These are phyloP conservation scores for Poa pratensis DNA, from an alignment of 176 grass and related monocot species.

Conservation along the genomic window DNA sequence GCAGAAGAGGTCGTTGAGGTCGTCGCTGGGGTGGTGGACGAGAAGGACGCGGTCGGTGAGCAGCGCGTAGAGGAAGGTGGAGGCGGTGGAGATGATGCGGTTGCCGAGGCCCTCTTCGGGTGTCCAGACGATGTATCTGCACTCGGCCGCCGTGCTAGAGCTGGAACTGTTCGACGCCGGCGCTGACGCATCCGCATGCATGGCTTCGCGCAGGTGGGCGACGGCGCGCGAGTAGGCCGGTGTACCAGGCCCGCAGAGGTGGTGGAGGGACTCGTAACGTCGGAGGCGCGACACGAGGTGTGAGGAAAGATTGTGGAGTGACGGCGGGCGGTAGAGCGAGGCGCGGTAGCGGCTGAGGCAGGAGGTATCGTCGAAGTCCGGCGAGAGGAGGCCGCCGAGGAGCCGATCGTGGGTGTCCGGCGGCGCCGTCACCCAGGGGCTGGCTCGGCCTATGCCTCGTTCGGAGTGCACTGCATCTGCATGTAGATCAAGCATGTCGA, in stretches of 20 bases:
- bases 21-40: constrained; percentile 21
- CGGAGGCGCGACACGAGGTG: constrained; percentile 56
- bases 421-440: constrained; percentile 11
- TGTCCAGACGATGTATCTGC: constrained; percentile 65
- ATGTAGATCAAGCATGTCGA: background rate
- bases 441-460: background rate
- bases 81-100: constrained; percentile 49
- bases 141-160: background rate
- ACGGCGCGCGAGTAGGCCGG: constrained; percentile 44
- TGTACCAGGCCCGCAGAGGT: constrained; percentile 53
- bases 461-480: constrained; percentile 26
- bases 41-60: constrained; percentile 60
- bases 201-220: constrained; percentile 29
- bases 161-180: background rate
- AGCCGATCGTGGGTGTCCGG: constrained; percentile 48
- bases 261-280: constrained; percentile 64
- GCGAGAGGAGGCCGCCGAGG: constrained; percentile 70
- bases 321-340: constrained; percentile 43
- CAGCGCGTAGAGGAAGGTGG: constrained; percentile 71
- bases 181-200: background rate
- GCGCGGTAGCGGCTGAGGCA: constrained; percentile 76
- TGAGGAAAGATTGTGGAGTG: constrained; percentile 43
- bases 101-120: constrained; percentile 60
- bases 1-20: constrained; percentile 53
- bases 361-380: constrained; percentile 51